A percentile compares a stretch with the other conserved stretches of the same genome.
Evolutionary conservation across 2,329 filamentous ascomycete genomes (phyloP).

Genomic region (Lachnellula occidentalis): DNA sequence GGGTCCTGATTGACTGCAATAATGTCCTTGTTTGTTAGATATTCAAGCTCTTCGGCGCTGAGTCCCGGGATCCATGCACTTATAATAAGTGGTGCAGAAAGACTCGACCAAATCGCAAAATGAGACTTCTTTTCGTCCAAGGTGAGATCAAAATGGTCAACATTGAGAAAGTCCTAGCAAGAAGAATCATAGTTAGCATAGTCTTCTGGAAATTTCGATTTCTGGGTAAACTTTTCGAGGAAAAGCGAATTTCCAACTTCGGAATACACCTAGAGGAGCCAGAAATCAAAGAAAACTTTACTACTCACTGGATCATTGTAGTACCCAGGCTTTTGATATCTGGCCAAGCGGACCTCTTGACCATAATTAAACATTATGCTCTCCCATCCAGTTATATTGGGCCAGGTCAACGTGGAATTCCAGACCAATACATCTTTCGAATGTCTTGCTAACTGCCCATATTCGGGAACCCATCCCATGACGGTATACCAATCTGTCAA

Average conservation of each 20-base stretch:
- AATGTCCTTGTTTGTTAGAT: slow-evolving; percentile 33
- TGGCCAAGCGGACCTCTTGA: slow-evolving; percentile 29
- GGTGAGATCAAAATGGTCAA: slow-evolving; percentile 24
- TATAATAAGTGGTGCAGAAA: slow-evolving; percentile 28
- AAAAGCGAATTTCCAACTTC: background rate
- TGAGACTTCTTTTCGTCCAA: slow-evolving; percentile 25
- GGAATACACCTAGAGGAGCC: background rate
- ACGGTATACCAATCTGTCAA: slow-evolving; percentile 39
- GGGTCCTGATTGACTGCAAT: slow-evolving; percentile 27
- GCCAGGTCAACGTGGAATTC: slow-evolving; percentile 24
- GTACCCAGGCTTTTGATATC: slow-evolving; percentile 34
- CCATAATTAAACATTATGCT: slow-evolving; percentile 44
- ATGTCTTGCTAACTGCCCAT: slow-evolving; percentile 35
- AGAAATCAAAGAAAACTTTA: too few species aligned
- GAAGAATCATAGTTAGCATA: background rate
- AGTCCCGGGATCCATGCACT: slow-evolving; percentile 32
- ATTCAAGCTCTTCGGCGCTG: slow-evolving; percentile 30
- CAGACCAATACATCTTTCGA: slow-evolving; percentile 28
- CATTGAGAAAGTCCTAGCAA: slow-evolving; percentile 16
- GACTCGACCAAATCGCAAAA: slow-evolving; percentile 26
- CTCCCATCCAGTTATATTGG: slow-evolving; percentile 35
- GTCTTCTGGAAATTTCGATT: background rate
- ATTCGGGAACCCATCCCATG: slow-evolving; percentile 37
- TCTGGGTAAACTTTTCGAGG: background rate
- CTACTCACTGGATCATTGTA: slow-evolving; percentile 22